Percentiles rank a stretch among this genome's conserved stretches.
phyloP scores from a whole-genome alignment of 2,329 filamentous ascomycete genomes.

The Trichoderma lentiforme region DNA sequence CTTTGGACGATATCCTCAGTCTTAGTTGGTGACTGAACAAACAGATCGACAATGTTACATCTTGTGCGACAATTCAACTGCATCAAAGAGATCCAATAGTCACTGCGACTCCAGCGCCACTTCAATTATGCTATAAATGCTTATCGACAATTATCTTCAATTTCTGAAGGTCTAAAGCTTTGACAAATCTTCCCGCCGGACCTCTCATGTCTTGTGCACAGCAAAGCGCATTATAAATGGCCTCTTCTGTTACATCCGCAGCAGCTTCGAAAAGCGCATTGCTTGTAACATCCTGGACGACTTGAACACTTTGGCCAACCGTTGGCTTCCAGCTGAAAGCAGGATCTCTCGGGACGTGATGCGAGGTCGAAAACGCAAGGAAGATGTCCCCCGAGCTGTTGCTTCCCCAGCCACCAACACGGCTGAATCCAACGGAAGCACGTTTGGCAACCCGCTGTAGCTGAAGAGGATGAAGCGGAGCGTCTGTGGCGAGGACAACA shows the following conservation, averaged over 20 bases:
- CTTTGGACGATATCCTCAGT: background rate
- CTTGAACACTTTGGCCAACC: slow-evolving; percentile 29
- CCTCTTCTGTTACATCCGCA: slow-evolving; percentile 62
- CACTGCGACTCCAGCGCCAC: background rate
- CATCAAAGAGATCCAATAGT: background rate
- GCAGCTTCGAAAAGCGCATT: slow-evolving; percentile 60
- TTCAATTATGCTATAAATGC: background rate
- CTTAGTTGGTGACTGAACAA: background rate
- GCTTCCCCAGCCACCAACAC: slow-evolving; percentile 54
- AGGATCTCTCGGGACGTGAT: slow-evolving; percentile 33
- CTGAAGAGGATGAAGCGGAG: slow-evolving; percentile 53
- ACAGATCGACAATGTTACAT: background rate
- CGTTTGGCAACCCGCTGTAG: slow-evolving; percentile 54
- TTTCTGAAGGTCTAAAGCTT: slow-evolving; percentile 46
- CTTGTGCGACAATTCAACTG: background rate
- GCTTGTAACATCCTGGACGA: slow-evolving; percentile 56
- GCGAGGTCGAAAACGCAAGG: slow-evolving; percentile 59
- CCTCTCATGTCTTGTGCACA: slow-evolving; percentile 59
- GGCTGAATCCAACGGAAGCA: slow-evolving; percentile 54
- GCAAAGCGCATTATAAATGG: slow-evolving; percentile 61
- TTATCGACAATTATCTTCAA: slow-evolving; percentile 45
- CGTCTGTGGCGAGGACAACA: slow-evolving; percentile 57
- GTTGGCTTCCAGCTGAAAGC: slow-evolving; percentile 41
- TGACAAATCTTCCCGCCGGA: slow-evolving; percentile 45
- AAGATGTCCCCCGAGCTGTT: slow-evolving; percentile 61